A percentile compares a stretch with the other conserved stretches of the same genome.
phyloP scores from a whole-genome alignment of 2,329 filamentous ascomycete genomes.

The Didymella keratinophila region DNA sequence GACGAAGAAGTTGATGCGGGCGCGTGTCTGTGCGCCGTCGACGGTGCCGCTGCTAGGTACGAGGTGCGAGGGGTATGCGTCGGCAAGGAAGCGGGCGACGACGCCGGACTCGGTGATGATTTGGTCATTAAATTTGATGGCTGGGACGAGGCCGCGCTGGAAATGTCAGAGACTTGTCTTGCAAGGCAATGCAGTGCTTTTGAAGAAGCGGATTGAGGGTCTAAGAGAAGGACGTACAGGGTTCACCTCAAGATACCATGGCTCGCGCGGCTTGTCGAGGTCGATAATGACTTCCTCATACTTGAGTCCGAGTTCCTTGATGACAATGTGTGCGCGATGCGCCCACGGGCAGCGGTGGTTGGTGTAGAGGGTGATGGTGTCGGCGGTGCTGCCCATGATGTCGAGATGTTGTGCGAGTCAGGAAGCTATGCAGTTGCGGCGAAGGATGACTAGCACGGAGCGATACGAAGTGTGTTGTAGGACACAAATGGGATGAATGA shows the following conservation, averaged over 20 bases:
- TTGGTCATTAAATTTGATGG: constrained; percentile 67
- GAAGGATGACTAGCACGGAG: constrained; percentile 13
- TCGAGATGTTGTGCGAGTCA: constrained; percentile 15
- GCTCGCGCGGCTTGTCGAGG: constrained; percentile 70
- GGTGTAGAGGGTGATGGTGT: constrained; percentile 73
- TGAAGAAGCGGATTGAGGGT: no score
- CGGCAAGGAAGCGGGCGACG: constrained; percentile 74
- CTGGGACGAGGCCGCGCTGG: constrained; percentile 75
- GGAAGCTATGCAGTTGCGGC: background rate
- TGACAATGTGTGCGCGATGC: constrained; percentile 76
- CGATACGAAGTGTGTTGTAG: background rate
- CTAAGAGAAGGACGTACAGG: constrained; percentile 56
- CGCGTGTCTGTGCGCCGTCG: constrained; percentile 67
- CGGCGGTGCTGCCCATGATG: constrained; percentile 23
- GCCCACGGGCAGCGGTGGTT: constrained; percentile 75
- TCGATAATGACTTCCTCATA: constrained; percentile 79
- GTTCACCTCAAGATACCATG: constrained; percentile 79
- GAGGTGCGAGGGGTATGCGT: constrained; percentile 73
- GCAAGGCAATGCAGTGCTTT: background rate
- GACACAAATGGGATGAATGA: no score
- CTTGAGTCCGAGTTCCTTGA: constrained; percentile 70
- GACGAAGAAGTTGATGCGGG: constrained; percentile 74
- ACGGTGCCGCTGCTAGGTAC: constrained; percentile 64
- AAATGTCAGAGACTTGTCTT: constrained; percentile 4
- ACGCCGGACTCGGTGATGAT: constrained; percentile 78